Percentiles rank a stretch among this genome's conserved stretches.
phyloP scores from a whole-genome alignment of 805 yeast species.

The Kodamaea kaohsiungensis region DNA sequence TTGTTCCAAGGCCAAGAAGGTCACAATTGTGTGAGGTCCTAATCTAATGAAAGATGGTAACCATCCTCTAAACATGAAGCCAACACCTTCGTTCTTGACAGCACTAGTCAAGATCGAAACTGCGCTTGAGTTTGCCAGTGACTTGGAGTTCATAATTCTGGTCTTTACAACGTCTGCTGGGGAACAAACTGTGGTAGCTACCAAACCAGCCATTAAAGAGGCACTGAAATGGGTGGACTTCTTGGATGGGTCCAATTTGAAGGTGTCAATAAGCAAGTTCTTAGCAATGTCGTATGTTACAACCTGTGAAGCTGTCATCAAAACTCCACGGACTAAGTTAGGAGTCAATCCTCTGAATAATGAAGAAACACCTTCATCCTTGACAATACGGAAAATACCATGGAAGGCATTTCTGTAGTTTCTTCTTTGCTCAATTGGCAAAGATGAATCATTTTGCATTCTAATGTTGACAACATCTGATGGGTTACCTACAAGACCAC shows the following conservation, averaged over 20 bases:
- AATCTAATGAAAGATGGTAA: slow-evolving; percentile 80
- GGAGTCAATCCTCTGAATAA: slow-evolving; percentile 77
- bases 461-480: slow-evolving; percentile 85
- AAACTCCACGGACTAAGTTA: slow-evolving; percentile 74
- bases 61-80: slow-evolving; percentile 91
- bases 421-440: slow-evolving; percentile 65
- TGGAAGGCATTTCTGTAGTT: slow-evolving; percentile 77
- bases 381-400: slow-evolving; percentile 61
- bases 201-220: slow-evolving; percentile 77
- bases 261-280: slow-evolving; percentile 49
- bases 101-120: slow-evolving; percentile 52
- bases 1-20: slow-evolving; percentile 68
- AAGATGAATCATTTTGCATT: slow-evolving; percentile 84
- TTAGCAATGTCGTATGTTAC: slow-evolving; percentile 84
- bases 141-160: slow-evolving; percentile 73
- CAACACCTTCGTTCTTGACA: slow-evolving; percentile 66
- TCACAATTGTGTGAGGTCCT: slow-evolving; percentile 79
- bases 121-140: slow-evolving; percentile 46
- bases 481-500: slow-evolving; percentile 87
- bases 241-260: slow-evolving; percentile 57
- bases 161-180: slow-evolving; percentile 93
- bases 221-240: slow-evolving; percentile 77
- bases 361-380: slow-evolving; percentile 59
- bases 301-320: slow-evolving; percentile 90
- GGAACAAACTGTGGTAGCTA: slow-evolving; percentile 89